Base-by-base conservation (phyloP, 1,284 basidiomycete species). In the Tremellales sp. region DNA sequence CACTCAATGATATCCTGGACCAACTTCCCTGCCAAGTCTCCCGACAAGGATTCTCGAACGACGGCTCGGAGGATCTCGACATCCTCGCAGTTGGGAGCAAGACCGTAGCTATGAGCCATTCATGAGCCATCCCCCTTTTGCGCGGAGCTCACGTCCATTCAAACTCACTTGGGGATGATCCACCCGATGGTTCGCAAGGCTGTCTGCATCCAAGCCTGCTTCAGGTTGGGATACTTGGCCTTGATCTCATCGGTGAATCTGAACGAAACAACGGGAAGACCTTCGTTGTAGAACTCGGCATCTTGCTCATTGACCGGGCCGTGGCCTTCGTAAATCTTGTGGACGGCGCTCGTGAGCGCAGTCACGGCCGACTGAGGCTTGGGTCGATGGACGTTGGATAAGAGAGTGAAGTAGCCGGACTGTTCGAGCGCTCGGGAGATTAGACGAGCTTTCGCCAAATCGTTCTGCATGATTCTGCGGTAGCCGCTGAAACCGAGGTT, bases 241-340 rank as follows among this genome's bases (percentile, higher is more conserved):
- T 82, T 78, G 76, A 89, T 86, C 13, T 77, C 73, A 63, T 95
- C 84, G 1, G 85, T 84, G 77, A 95, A 93, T 41, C 83, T 79
- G 83, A 97, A 97, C 0, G 88, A 76, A 0, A 97, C 89, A 12
- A 97, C 92, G 3, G 93, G 93, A 16, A 97, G 76, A 3, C 88
- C 88, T 3, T 63, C 57, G 7, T 51, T 28, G 51, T 67, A 72
- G 50, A 51, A 62, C 38, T 52, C 54, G 14, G 69, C 58, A 37
- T 66, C 64, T 3, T 52, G 41, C 34, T 61, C 55, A 44, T 39
- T 43, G 8, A 40, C 43, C 7, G 53, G 42, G 5, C 31, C 40
- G 18, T 54, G 26, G 25, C 52, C 61, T 14, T 61, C 46, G 34
- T 53, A 42, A 27, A 62, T 24, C n/a, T 53, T 37, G 3, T 45